These are phyloP conservation scores for Volvariella surrecta DNA, from an alignment of 1,284 basidiomycete genomes.

Conservation along the genomic window DNA sequence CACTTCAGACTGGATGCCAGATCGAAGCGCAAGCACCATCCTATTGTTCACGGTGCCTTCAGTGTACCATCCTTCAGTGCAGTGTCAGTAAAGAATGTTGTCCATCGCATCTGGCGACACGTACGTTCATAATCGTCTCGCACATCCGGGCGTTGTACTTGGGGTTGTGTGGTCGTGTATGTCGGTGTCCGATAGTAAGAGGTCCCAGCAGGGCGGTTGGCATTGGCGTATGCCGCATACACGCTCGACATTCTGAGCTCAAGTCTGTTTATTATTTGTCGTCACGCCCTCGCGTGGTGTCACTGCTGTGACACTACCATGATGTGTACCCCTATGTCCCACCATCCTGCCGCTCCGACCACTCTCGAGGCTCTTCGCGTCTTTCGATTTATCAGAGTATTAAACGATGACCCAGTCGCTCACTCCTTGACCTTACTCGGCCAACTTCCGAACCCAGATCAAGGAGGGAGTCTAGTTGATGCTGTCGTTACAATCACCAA, in stretches of 20 bases:
- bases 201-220: not conserved
- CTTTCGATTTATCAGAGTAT: constrained; percentile 42
- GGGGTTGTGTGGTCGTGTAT: constrained; percentile 14
- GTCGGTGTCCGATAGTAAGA: constrained; percentile 19
- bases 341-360: constrained; percentile 21
- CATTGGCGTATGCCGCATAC: too few species aligned
- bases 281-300: too few species aligned
- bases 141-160: constrained; percentile 32
- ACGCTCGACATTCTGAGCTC: too few species aligned
- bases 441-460: constrained; percentile 27
- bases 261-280: too few species aligned
- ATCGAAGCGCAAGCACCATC: constrained; percentile 73
- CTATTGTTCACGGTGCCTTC: constrained; percentile 66
- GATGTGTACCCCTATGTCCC: too few species aligned
- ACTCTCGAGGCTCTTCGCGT: constrained; percentile 19
- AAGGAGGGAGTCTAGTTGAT: constrained; percentile 16
- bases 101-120: constrained; percentile 18
- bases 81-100: not conserved
- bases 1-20: constrained; percentile 67
- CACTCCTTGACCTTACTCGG: constrained; percentile 31
- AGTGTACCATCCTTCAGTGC: constrained; percentile 65
- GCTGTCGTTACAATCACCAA: constrained; percentile 34
- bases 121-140: constrained; percentile 72
- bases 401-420: constrained; percentile 53
- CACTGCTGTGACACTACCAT: too few species aligned